A percentile compares a stretch with the other conserved stretches of the same genome.
Evolutionary conservation across 2,329 filamentous ascomycete species (phyloP).

Genomic region (Calonectria crousiana): DNA sequence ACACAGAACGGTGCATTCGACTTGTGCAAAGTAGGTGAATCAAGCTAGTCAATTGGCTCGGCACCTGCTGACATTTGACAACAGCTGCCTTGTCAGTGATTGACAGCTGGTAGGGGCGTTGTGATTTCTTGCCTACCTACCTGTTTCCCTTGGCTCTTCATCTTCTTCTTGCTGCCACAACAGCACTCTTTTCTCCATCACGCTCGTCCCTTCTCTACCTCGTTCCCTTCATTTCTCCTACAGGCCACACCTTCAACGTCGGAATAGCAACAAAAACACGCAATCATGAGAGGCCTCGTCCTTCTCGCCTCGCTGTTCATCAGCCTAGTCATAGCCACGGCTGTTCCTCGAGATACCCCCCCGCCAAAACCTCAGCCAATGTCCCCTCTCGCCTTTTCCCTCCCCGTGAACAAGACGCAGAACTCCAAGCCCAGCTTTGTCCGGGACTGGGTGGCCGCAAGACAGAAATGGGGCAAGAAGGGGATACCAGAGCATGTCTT

Average conservation of each 20-base stretch:
- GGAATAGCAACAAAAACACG: background rate
- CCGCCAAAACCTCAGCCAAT: background rate
- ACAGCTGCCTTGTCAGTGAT: slow-evolving; percentile 25
- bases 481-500: slow-evolving; percentile 33
- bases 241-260: background rate
- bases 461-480: slow-evolving; percentile 50
- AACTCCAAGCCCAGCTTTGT: slow-evolving; percentile 47
- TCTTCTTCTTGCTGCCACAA: background rate
- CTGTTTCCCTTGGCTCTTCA: background rate
- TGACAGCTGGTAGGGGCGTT: slow-evolving; percentile 10
- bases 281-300: slow-evolving; percentile 32
- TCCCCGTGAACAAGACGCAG: slow-evolving; percentile 41
- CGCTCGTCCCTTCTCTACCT: background rate
- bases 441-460: slow-evolving; percentile 49
- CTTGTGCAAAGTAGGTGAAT: background rate
- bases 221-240: background rate
- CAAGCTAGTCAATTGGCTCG: background rate
- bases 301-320: slow-evolving; percentile 32
- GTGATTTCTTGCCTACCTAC: background rate
- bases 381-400: slow-evolving; percentile 41
- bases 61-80: background rate
- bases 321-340: slow-evolving; percentile 28
- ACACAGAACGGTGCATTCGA: background rate
- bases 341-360: slow-evolving; percentile 17
- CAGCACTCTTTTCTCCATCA: background rate